phyloP scores from a whole-genome alignment of 2,329 filamentous ascomycete species.

The Mycosphaerella arachidis region DNA sequence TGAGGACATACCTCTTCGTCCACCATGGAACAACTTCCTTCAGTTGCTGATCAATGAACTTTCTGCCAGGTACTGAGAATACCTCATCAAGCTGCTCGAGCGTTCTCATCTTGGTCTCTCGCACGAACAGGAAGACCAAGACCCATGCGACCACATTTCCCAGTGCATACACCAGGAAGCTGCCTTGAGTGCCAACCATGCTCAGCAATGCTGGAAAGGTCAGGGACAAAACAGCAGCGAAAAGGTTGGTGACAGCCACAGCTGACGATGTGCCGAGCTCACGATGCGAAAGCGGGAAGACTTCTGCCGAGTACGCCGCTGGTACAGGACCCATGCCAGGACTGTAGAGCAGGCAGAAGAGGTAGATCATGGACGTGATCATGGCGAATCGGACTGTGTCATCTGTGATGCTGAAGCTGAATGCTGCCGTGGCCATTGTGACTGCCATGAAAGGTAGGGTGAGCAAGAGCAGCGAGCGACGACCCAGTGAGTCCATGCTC shows the following conservation, averaged over 20 bases:
- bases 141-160: constrained; percentile 58
- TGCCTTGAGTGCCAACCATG: constrained; percentile 49
- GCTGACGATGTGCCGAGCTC: constrained; percentile 30
- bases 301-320: constrained; percentile 33
- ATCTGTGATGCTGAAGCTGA: constrained; percentile 50
- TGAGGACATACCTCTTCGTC: neutral
- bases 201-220: constrained; percentile 46
- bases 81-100: neutral
- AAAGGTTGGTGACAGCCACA: constrained; percentile 36
- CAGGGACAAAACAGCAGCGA: constrained; percentile 49
- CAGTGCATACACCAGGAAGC: constrained; percentile 57
- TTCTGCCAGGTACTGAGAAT: neutral
- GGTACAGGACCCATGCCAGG: constrained; percentile 28
- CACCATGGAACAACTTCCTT: neutral
- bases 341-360: constrained; percentile 27
- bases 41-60: neutral
- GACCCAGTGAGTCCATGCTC: neutral
- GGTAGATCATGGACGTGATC: constrained; percentile 30
- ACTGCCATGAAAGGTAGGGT: constrained; percentile 41
- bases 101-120: neutral
- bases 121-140: constrained; percentile 57
- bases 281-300: constrained; percentile 31
- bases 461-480: neutral
- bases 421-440: constrained; percentile 45
- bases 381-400: constrained; percentile 32